Conservation (phyloP, 345 rosid species). For the Luvunga scandens region DNA sequence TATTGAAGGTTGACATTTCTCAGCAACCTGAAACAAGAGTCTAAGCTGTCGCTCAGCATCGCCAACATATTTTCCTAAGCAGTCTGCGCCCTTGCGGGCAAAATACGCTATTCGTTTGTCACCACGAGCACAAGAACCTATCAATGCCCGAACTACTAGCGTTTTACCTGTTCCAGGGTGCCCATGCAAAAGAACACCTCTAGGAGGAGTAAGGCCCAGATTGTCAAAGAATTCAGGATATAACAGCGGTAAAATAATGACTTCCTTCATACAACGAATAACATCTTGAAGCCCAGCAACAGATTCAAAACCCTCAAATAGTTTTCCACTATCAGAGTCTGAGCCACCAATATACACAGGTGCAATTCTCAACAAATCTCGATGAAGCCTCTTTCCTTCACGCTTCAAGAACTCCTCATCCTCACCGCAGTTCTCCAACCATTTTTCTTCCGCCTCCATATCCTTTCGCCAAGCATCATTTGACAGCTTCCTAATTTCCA, state of each 20-base stretch:
- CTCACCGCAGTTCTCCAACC: constrained; percentile 98
- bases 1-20: constrained; percentile 91
- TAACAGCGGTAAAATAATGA: constrained; percentile 84
- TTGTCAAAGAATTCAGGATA: constrained; percentile 94
- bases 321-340: constrained; percentile 50
- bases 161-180: constrained; percentile 99
- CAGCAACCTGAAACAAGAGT: constrained; percentile 98
- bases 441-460: constrained; percentile 94
- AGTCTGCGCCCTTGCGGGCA: constrained; percentile 99
- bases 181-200: constrained; percentile 97
- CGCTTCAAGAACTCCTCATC: constrained; percentile 99
- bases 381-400: constrained; percentile 90
- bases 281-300: constrained; percentile 98
- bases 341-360: constrained; percentile 94
- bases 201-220: constrained; percentile 89
- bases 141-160: constrained; percentile 88
- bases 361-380: constrained; percentile 91
- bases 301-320: constrained; percentile 91
- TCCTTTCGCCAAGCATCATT: constrained; percentile 92
- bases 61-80: constrained; percentile 98
- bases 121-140: constrained; percentile 95
- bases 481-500: constrained; percentile 69
- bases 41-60: constrained; percentile 99
- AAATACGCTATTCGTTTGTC: constrained; percentile 90
- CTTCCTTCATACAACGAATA: constrained; percentile 93